These are phyloP conservation scores for Barbarea vulgaris DNA, from an alignment of 345 rosid genomes.

Conservation along the genomic window DNA sequence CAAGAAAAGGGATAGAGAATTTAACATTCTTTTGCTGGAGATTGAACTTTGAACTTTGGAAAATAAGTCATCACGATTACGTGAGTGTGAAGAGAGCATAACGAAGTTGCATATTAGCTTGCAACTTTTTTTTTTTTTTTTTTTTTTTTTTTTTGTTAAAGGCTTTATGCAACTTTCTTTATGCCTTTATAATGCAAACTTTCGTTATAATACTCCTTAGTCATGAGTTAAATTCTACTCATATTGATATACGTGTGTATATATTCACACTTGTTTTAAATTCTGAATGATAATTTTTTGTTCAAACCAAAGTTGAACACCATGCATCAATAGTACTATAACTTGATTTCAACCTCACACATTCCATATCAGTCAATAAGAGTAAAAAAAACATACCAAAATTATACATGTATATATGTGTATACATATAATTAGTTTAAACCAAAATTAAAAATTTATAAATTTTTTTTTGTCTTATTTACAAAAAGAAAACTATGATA, in stretches of 20 bases:
- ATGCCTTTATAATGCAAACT: not conserved
- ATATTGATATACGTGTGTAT: too few species aligned
- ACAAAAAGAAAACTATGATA: too few species aligned
- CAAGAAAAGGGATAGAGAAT: not conserved
- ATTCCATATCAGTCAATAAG: not conserved
- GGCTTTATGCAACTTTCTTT: not conserved
- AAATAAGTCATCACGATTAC: not conserved
- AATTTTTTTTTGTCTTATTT: too few species aligned
- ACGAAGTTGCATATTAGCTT: not conserved
- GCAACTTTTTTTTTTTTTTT: not conserved
- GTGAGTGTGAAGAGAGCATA: not conserved
- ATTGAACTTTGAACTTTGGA: not conserved
- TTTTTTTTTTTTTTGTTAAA: too few species aligned
- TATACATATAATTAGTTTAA: not conserved
- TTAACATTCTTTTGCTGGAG: not conserved
- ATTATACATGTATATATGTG: too few species aligned
- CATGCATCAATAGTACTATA: not conserved
- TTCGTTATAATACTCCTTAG: not conserved
- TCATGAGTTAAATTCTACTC: not conserved
- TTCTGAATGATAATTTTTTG: too few species aligned
- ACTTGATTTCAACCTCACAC: not conserved
- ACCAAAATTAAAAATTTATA: too few species aligned
- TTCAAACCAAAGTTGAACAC: too few species aligned
- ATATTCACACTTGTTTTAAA: not conserved
- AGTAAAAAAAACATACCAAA: not conserved